Evolutionary conservation across 2,329 filamentous ascomycete species (phyloP).

Genomic region (Escovopsis sp.): DNA sequence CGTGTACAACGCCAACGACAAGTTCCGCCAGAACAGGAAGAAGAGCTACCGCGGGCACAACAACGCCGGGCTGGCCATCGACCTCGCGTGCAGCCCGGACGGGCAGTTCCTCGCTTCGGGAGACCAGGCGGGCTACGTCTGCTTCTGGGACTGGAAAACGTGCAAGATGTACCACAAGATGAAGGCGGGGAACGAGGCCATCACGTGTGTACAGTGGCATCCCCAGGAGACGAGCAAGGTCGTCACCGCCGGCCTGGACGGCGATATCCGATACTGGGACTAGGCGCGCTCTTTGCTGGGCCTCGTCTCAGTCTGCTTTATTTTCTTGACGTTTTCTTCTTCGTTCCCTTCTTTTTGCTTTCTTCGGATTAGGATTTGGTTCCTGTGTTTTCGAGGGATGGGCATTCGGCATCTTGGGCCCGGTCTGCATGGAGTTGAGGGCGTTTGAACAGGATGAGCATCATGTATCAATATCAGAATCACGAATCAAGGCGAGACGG

Average conservation of each 20-base stretch:
- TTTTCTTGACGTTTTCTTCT: background rate
- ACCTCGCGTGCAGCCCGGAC: slow-evolving; percentile 76
- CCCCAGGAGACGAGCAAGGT: slow-evolving; percentile 96
- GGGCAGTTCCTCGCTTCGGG: slow-evolving; percentile 81
- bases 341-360: background rate
- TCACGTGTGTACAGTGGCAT: slow-evolving; percentile 88
- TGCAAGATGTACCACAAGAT: slow-evolving; percentile 99
- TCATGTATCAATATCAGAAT: too few species aligned
- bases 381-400: background rate
- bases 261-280: slow-evolving; percentile 87
- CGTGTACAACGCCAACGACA: slow-evolving; percentile 86
- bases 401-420: too few species aligned
- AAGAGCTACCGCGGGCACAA: slow-evolving; percentile 95
- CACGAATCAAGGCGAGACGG: too few species aligned
- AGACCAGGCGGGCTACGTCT: slow-evolving; percentile 77
- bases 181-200: slow-evolving; percentile 62
- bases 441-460: background rate
- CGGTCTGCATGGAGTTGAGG: slow-evolving; percentile 1
- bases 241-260: slow-evolving; percentile 77
- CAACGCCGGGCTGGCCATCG: slow-evolving; percentile 84
- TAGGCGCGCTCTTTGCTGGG: too few species aligned
- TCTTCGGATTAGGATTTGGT: too few species aligned
- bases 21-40: slow-evolving; percentile 94
- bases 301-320: too few species aligned
- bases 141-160: slow-evolving; percentile 99